Conservation (phyloP, 2,329 filamentous ascomycete species). For the Karstenula rhodostoma region DNA sequence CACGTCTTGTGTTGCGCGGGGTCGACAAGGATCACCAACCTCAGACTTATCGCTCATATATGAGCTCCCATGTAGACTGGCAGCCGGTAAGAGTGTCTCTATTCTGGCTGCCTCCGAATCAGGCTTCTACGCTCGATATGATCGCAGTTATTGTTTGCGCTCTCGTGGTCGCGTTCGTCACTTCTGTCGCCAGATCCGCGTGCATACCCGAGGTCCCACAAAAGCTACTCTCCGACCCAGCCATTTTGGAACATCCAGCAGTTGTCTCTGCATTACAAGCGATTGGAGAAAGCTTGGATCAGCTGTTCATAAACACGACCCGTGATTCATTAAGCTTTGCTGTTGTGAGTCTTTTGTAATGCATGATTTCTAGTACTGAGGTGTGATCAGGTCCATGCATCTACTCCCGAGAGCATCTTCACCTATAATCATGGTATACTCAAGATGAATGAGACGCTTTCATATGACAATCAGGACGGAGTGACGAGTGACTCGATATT, state of each 20-base stretch:
- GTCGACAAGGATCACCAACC: not conserved
- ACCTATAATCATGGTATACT: slow-evolving; percentile 39
- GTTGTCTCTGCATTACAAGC: slow-evolving; percentile 35
- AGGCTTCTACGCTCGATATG: not conserved
- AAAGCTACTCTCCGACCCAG: slow-evolving; percentile 27
- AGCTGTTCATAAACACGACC: slow-evolving; percentile 30
- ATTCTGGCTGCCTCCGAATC: not conserved
- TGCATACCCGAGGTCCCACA: slow-evolving; percentile 40
- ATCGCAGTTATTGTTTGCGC: not conserved
- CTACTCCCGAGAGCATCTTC: slow-evolving; percentile 25
- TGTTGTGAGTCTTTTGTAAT: slow-evolving; percentile 28
- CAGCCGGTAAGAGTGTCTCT: not conserved
- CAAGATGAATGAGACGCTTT: slow-evolving; percentile 40
- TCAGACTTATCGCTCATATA: not conserved
- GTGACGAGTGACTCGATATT: slow-evolving; percentile 43
- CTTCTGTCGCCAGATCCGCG: not conserved
- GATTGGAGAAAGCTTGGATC: slow-evolving; percentile 27
- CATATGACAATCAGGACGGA: slow-evolving; percentile 12
- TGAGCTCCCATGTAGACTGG: not conserved
- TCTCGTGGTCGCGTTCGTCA: not conserved
- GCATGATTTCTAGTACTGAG: not conserved
- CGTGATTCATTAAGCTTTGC: slow-evolving; percentile 42
- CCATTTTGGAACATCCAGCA: slow-evolving; percentile 30
- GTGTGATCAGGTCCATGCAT: slow-evolving; percentile 38
- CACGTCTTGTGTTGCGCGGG: not conserved